These are phyloP conservation scores for Heimioporus retisporus DNA, from an alignment of 1,284 basidiomycete genomes.

Conservation along the genomic window DNA sequence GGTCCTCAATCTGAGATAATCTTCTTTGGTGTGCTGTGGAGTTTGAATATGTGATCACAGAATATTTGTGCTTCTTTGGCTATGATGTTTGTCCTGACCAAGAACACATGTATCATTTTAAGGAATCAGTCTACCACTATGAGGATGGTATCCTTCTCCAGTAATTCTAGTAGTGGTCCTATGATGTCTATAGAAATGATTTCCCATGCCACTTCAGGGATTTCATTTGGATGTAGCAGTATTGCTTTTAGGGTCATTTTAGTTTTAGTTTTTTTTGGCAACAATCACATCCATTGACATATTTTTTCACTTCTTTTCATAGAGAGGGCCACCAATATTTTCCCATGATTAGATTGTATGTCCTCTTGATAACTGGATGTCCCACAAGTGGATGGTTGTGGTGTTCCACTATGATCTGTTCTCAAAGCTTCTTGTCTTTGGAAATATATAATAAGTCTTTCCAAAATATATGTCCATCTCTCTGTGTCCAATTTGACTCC, in stretches of 20 bases:
- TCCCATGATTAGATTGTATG: background rate
- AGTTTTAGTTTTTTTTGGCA: background rate
- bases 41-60: background rate
- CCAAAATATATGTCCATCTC: no score
- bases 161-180: background rate
- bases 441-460: no score
- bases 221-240: background rate
- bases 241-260: background rate
- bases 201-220: background rate
- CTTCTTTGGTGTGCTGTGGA: background rate
- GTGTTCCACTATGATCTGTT: no score
- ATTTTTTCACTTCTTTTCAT: background rate
- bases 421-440: no score
- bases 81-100: background rate
- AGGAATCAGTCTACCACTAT: background rate
- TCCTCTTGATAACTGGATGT: background rate
- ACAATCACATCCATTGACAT: background rate
- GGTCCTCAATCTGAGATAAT: constrained; percentile 4
- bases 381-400: background rate
- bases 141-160: background rate
- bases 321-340: background rate
- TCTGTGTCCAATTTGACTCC: no score
- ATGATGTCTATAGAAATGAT: constrained; percentile 36
- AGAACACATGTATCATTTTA: background rate
- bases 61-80: background rate